Evolutionary conservation across 1,284 basidiomycete species (phyloP).

Genomic region (Ganoderma resinaceum): DNA sequence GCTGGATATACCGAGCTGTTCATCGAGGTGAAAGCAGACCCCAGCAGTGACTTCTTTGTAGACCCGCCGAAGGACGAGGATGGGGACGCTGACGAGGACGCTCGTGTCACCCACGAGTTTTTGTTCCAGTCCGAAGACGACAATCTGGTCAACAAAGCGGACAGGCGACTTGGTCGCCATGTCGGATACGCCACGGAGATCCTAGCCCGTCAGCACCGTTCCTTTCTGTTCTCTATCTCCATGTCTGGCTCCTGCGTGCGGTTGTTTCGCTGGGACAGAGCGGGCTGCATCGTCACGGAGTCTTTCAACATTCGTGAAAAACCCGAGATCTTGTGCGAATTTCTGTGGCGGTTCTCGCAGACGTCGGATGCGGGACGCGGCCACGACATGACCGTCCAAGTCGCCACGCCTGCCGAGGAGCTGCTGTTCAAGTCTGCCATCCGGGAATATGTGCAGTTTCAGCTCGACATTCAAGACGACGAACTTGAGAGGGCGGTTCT

Average conservation of each 20-base stretch:
- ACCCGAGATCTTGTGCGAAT: conserved; percentile 33
- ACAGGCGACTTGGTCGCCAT: conserved; percentile 10
- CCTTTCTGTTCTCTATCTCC: conserved; percentile 36
- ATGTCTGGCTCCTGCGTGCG: conserved; percentile 34
- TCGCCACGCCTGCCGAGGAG: conserved; percentile 22
- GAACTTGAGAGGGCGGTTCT: conserved; percentile 1
- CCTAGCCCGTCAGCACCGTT: conserved; percentile 20
- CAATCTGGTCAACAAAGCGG: background rate
- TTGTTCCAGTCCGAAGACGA: background rate
- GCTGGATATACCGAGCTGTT: background rate
- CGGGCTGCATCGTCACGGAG: conserved; percentile 37
- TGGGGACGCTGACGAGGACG: background rate
- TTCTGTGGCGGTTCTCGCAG: conserved; percentile 37
- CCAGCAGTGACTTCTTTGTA: background rate
- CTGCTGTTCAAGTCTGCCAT: conserved; percentile 6
- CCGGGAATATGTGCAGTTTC: background rate
- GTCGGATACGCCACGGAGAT: conserved; percentile 19
- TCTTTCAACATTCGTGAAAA: conserved; percentile 35
- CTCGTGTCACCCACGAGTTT: background rate
- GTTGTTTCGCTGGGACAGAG: conserved; percentile 40
- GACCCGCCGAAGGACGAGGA: background rate
- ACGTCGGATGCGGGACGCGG: conserved; percentile 29
- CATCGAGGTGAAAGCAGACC: background rate
- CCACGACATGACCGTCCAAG: conserved; percentile 29
- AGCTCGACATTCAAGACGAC: background rate